Evolutionary conservation across 768 basidiomycete genomes (phyloP).

Genomic region (Pulveroboletus ravenelii): DNA sequence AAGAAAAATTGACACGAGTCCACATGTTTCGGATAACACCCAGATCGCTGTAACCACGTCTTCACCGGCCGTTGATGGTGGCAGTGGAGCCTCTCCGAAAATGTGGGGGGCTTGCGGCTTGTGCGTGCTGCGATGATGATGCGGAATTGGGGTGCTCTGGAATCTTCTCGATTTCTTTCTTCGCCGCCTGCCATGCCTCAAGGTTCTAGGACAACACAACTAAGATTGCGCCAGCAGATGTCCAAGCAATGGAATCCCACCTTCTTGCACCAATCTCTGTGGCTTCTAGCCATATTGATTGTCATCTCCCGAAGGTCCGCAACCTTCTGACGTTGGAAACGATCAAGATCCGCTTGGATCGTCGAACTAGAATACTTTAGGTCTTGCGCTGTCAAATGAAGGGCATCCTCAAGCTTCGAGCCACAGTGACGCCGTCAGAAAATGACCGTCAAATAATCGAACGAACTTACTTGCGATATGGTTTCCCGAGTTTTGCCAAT

Average conservation of each 20-base stretch:
- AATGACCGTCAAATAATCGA: conserved; percentile 4
- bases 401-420: conserved; percentile 85
- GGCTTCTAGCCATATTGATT: conserved; percentile 82
- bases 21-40: conserved; percentile 5
- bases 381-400: conserved; percentile 89
- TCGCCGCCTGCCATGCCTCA: conserved; percentile 95
- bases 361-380: conserved; percentile 95
- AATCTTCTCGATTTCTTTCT: conserved; percentile 86
- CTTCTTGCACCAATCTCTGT: conserved; percentile 97
- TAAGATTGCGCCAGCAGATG: conserved; percentile 12
- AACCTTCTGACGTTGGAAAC: conserved; percentile 98
- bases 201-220: conserved; percentile 61
- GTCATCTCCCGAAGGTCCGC: conserved; percentile 93
- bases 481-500: conserved; percentile 93
- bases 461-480: conserved; percentile 76
- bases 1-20: conserved; percentile 8
- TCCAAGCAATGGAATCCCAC: conserved; percentile 35
- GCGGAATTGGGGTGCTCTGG: conserved; percentile 81
- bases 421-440: conserved; percentile 16
- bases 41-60: conserved; percentile 9
- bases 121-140: conserved; percentile 37
- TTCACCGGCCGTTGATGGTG: conserved; percentile 61
- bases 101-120: conserved; percentile 34
- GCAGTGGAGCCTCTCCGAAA: conserved; percentile 63
- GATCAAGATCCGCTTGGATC: conserved; percentile 94